These are phyloP conservation scores for Schwanniomyces polymorphus DNA, from an alignment of 805 yeast species.

Conservation along the genomic window DNA sequence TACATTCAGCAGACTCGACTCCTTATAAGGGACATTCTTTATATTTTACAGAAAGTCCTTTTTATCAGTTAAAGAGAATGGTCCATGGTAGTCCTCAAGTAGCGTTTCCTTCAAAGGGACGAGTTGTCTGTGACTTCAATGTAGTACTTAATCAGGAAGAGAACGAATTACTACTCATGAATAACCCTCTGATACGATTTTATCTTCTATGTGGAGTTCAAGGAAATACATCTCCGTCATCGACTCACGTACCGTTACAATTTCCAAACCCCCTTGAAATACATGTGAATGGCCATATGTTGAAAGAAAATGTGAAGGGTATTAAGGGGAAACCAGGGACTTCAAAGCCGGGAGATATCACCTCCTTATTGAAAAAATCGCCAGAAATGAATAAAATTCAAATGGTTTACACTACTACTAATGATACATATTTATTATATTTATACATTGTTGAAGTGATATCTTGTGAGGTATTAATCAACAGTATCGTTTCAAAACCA, in stretches of 20 bases:
- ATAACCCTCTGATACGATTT: constrained; percentile 27
- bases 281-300: constrained; percentile 50
- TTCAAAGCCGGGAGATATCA: constrained; percentile 78
- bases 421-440: constrained; percentile 49
- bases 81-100: constrained; percentile 50
- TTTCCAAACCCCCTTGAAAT: constrained; percentile 77
- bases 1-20: constrained; percentile 6
- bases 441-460: constrained; percentile 56
- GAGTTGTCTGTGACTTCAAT: constrained; percentile 28
- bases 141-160: constrained; percentile 50
- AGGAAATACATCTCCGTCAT: constrained; percentile 15
- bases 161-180: constrained; percentile 24
- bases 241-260: constrained; percentile 42
- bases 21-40: constrained; percentile 38
- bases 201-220: constrained; percentile 55
- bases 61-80: constrained; percentile 49
- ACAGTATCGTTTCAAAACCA: constrained; percentile 32
- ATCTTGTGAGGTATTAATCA: constrained; percentile 20
- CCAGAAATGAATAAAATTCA: constrained; percentile 44
- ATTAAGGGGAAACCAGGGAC: constrained; percentile 77
- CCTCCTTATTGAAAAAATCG: constrained; percentile 36
- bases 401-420: constrained; percentile 59
- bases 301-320: constrained; percentile 66
- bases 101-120: constrained; percentile 47
- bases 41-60: constrained; percentile 55